Evolutionary conservation across 1,139 yeast genomes (phyloP), one percentile per base, ranked within the genome.

Genomic region (Lodderomyces beijingensis): DNA sequence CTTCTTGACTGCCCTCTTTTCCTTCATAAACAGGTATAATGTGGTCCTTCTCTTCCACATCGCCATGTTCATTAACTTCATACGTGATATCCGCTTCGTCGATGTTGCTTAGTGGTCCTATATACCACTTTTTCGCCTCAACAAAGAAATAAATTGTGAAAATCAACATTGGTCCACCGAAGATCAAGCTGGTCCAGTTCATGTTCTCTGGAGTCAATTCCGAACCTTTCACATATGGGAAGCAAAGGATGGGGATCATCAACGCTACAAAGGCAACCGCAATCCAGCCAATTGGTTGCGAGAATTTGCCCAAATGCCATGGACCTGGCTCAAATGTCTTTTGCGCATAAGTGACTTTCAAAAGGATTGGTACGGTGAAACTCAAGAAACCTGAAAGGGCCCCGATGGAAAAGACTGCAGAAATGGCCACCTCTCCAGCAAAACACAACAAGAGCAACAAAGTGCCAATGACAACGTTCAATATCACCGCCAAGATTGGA

Each of bases 351-450:
- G 82, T 70, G 41, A 77, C 70, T 49, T 79, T 76, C 43, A 82
- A 65, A 4, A 76, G 51, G 10, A 82, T 75, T 15, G 89, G 89
- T 45, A 77, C 62, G n/a, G 77, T 69, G 53, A 81, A 81, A 1
- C 88, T 80, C 40, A 80, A 69, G 47, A 79, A 80, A 0, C 85
- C 79, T 12, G 84, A 74, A 49, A 80, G 79, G 35, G 87, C 89
- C 33, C 87, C 87, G 25, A 81, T 85, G 1, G 85, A 78, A 59
- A 82, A 82, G 36, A 80, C 77, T 30, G 91, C 89, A 27, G 78
- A 81, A 46, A 82, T 77, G 27, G 88, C 84, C 10, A 74, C 66
- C 36, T 71, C 77, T 23, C 85, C 86, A 20, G 82, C 83, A 57
- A 81, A 79, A 50, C 79, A 66, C 40, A 79, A 62, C 35, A 78